phyloP scores from a whole-genome alignment of 768 basidiomycete genomes.

The Mycena chlorophos region DNA sequence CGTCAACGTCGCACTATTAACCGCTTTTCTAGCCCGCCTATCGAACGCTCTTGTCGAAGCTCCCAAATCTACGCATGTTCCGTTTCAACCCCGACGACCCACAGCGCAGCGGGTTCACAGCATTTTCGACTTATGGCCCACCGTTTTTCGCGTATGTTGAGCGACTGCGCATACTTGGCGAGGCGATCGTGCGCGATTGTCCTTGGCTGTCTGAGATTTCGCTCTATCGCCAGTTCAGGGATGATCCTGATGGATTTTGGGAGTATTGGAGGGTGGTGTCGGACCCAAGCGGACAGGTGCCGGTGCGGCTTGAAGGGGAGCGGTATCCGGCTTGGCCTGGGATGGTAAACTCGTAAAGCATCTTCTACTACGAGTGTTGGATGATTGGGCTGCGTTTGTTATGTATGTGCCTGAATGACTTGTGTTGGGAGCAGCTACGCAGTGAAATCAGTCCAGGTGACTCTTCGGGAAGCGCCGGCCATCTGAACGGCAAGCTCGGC shows the following conservation, averaged over 20 bases:
- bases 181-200: not conserved
- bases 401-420: too few species aligned
- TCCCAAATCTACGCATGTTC: not conserved
- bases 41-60: not conserved
- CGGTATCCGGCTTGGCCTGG: too few species aligned
- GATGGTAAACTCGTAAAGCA: too few species aligned
- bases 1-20: not conserved
- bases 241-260: not conserved
- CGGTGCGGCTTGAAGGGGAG: not conserved
- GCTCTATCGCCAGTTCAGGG: not conserved
- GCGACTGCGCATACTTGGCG: not conserved
- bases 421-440: too few species aligned
- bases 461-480: too few species aligned
- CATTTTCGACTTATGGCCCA: not conserved
- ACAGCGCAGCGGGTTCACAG: not conserved
- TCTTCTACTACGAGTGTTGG: too few species aligned
- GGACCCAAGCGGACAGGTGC: not conserved
- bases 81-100: not conserved
- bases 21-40: not conserved
- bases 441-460: too few species aligned
- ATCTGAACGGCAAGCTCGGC: too few species aligned
- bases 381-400: too few species aligned
- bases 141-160: not conserved
- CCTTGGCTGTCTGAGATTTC: not conserved
- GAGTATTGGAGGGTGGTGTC: not conserved